A percentile compares a stretch with the other conserved stretches of the same genome.
Evolutionary conservation across 2,329 filamentous ascomycete species (phyloP).

Genomic region (Paecilomyces niveus): DNA sequence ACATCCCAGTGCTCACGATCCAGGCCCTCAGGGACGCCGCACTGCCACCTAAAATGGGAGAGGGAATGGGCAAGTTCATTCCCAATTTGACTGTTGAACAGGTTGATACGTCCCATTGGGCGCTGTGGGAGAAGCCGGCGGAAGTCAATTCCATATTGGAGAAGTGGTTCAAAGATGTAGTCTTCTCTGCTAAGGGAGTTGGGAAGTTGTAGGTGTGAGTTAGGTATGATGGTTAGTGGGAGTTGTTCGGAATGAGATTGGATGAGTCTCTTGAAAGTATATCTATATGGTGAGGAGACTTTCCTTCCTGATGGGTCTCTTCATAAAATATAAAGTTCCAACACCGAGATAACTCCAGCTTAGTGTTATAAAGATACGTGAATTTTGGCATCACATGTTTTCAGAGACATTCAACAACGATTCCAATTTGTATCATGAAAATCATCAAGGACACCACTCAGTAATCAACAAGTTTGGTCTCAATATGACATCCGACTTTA

Average conservation of each 20-base stretch:
- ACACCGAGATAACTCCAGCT: too few relatives aligned
- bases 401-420: neutral
- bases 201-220: slow-evolving; percentile 34
- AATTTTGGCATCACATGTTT: too few relatives aligned
- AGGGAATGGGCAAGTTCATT: slow-evolving; percentile 63
- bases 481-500: slow-evolving; percentile 35
- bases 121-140: slow-evolving; percentile 63
- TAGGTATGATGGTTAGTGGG: neutral
- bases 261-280: neutral
- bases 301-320: too few relatives aligned
- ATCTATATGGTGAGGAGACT: too few relatives aligned
- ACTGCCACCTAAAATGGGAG: slow-evolving; percentile 63
- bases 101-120: slow-evolving; percentile 74
- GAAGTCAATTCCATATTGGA: slow-evolving; percentile 63
- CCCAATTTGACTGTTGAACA: slow-evolving; percentile 57
- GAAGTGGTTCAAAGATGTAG: slow-evolving; percentile 58
- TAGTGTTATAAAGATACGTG: too few relatives aligned
- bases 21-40: slow-evolving; percentile 64
- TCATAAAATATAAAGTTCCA: too few relatives aligned
- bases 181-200: slow-evolving; percentile 36
- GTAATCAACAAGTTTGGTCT: slow-evolving; percentile 29
- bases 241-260: neutral
- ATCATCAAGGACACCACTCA: slow-evolving; percentile 2
- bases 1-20: slow-evolving; percentile 66
- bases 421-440: too few relatives aligned